phyloP scores from a whole-genome alignment of 2,329 filamentous ascomycete species.

The Fusarium liriodendri region DNA sequence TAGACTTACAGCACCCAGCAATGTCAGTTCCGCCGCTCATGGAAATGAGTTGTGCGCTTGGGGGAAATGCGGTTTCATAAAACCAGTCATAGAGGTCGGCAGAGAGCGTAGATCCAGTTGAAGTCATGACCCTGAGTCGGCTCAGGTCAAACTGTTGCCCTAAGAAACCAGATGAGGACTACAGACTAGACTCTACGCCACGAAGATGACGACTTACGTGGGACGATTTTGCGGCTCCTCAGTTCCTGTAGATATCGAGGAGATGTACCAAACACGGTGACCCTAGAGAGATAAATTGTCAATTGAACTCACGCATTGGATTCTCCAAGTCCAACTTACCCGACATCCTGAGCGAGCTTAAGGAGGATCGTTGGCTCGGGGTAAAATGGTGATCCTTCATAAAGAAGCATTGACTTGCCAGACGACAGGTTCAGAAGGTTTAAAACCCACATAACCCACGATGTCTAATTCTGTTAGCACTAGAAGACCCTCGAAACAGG shows the following conservation, averaged over 20 bases:
- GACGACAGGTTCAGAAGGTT: constrained; percentile 10
- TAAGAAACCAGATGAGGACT: background rate
- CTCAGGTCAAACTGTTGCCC: constrained; percentile 2
- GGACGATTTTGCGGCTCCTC: background rate
- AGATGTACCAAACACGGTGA: constrained; percentile 8
- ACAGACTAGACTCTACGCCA: background rate
- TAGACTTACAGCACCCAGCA: constrained; percentile 2
- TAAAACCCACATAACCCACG: constrained; percentile 22
- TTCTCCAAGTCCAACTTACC: background rate
- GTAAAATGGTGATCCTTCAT: constrained; percentile 20
- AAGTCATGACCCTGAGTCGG: constrained; percentile 1
- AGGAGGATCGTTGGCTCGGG: constrained; percentile 3
- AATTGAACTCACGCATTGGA: too few relatives aligned
- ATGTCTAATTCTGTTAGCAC: background rate
- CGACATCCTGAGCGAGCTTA: constrained; percentile 2
- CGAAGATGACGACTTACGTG: background rate
- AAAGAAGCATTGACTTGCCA: constrained; percentile 7
- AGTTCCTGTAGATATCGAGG: constrained; percentile 9
- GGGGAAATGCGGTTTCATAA: constrained; percentile 4
- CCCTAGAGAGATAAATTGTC: too few relatives aligned
- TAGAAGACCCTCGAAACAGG: too few relatives aligned
- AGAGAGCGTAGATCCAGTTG: constrained; percentile 3
- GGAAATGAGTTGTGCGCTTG: background rate
- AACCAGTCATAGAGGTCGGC: constrained; percentile 11
- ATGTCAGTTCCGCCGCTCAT: constrained; percentile 21